Evolutionary conservation across 2,329 filamentous ascomycete genomes (phyloP).

Genomic region (Neonectria coccinea): DNA sequence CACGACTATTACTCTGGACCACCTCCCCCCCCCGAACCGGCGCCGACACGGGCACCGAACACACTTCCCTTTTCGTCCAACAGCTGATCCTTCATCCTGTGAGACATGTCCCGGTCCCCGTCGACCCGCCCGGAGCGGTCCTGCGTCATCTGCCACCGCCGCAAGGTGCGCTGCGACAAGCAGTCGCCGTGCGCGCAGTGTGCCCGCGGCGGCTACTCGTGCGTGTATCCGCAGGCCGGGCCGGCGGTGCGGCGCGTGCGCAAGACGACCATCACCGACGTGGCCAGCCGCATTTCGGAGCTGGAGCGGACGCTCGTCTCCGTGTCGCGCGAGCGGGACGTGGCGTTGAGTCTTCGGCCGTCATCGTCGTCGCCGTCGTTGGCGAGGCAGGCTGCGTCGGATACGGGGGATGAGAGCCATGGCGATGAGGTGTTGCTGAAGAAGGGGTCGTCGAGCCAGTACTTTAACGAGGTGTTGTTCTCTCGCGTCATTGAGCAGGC

Average conservation of each 20-base stretch:
- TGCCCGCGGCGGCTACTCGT: slow-evolving; percentile 56
- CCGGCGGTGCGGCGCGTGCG: slow-evolving; percentile 42
- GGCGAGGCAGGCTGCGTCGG: background rate
- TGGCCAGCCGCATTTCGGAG: slow-evolving; percentile 51
- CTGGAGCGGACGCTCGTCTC: slow-evolving; percentile 48
- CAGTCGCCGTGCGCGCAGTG: slow-evolving; percentile 77
- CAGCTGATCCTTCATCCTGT: no score
- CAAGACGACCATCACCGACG: slow-evolving; percentile 49
- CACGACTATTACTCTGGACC: background rate
- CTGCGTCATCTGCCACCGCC: slow-evolving; percentile 57
- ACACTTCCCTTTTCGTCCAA: background rate
- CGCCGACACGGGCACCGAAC: slow-evolving; percentile 16
- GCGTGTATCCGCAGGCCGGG: slow-evolving; percentile 47
- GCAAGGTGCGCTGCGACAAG: slow-evolving; percentile 81
- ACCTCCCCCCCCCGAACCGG: background rate
- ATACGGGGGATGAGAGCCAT: slow-evolving; percentile 1
- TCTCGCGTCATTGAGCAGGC: slow-evolving; percentile 52
- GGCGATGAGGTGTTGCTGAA: slow-evolving; percentile 47
- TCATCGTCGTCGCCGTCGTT: background rate
- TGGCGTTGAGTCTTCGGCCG: background rate
- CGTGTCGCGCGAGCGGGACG: slow-evolving; percentile 28
- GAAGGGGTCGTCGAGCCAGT: slow-evolving; percentile 50
- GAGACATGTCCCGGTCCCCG: slow-evolving; percentile 14
- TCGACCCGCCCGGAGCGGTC: slow-evolving; percentile 42
- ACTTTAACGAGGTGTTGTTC: slow-evolving; percentile 53